A percentile compares a stretch with the other conserved stretches of the same genome.
Evolutionary conservation across 1,284 basidiomycete species (phyloP).

Genomic region (Tilletia setariae): DNA sequence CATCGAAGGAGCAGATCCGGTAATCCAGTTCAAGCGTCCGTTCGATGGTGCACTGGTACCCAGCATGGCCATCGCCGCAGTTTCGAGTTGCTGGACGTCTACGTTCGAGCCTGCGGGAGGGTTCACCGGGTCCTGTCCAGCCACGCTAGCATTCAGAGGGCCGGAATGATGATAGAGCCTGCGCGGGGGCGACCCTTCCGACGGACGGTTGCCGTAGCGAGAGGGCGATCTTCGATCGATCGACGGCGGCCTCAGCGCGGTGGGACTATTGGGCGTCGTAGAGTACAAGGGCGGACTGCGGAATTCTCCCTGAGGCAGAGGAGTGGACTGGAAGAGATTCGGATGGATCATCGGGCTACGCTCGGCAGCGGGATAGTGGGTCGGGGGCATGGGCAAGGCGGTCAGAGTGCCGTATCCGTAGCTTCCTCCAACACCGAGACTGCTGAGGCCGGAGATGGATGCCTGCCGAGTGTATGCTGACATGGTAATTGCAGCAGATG

Average conservation of each 20-base stretch:
- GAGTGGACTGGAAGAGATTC: neutral
- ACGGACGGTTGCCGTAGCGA: no score
- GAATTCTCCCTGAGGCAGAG: neutral
- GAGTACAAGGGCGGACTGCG: neutral
- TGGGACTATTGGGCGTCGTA: neutral
- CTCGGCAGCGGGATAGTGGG: neutral
- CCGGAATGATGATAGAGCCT: no score
- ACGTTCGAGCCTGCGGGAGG: no score
- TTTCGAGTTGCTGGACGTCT: no score
- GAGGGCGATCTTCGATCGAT: no score
- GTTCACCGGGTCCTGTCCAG: no score
- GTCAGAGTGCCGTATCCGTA: neutral
- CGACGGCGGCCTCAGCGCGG: neutral
- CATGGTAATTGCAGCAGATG: neutral
- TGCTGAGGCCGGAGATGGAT: neutral
- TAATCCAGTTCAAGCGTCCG: no score
- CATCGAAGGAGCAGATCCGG: no score
- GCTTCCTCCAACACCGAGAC: neutral
- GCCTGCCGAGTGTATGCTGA: constrained; percentile 1
- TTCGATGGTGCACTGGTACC: constrained; percentile 7
- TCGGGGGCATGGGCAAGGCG: neutral
- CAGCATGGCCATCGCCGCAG: neutral
- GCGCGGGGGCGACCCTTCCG: no score
- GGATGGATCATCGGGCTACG: neutral
- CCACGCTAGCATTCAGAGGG: no score